These are phyloP conservation scores for Candida easanensis DNA, from an alignment of 805 yeast species.

Conservation along the genomic window DNA sequence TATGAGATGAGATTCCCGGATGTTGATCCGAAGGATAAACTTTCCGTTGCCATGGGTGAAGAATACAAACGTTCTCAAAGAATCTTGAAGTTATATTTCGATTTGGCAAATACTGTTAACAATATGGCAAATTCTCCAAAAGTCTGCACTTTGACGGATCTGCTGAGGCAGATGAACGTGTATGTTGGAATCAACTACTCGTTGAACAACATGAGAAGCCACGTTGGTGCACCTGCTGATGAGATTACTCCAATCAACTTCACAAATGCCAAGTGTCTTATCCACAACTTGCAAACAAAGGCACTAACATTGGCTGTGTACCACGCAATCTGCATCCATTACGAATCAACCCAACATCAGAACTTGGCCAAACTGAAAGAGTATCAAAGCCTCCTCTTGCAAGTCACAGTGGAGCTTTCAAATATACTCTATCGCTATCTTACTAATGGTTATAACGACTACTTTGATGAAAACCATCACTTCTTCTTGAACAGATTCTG, in stretches of 20 bases:
- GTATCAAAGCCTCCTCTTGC: conserved; percentile 5
- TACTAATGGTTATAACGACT: conserved; percentile 12
- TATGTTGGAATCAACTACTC: conserved; percentile 20
- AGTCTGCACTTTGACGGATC: conserved; percentile 16
- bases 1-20: conserved; percentile 20
- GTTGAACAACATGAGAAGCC: conserved; percentile 3
- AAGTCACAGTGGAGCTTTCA: conserved; percentile 14
- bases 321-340: conserved; percentile 20
- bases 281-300: conserved; percentile 18
- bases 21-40: background rate
- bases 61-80: conserved; percentile 20
- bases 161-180: conserved; percentile 16
- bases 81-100: conserved; percentile 16
- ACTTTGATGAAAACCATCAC: conserved; percentile 16
- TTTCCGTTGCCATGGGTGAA: conserved; percentile 16
- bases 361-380: conserved; percentile 14
- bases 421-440: conserved; percentile 18
- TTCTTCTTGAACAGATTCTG: conserved; percentile 19
- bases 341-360: conserved; percentile 17
- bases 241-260: conserved; percentile 10
- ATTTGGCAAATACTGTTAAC: conserved; percentile 21
- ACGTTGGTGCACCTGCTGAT: conserved; percentile 1
- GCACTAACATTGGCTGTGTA: conserved; percentile 21
- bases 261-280: conserved; percentile 14
- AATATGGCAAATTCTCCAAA: conserved; percentile 17